Percentiles rank a stretch among this genome's conserved stretches.
phyloP scores from a whole-genome alignment of 345 rosid species.

The Balakata baccata region DNA sequence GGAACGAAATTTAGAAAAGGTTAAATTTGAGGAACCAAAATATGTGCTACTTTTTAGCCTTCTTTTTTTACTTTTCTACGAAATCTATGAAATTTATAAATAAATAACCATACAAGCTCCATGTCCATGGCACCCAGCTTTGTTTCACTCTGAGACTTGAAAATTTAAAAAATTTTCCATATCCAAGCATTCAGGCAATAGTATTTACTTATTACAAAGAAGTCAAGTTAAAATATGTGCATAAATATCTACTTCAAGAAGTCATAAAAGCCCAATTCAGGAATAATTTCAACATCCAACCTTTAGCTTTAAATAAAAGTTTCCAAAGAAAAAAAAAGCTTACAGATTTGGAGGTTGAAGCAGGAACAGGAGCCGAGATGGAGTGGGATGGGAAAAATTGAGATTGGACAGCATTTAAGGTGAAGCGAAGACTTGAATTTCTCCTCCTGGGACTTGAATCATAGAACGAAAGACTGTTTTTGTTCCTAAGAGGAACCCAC shows the following conservation, averaged over 20 bases:
- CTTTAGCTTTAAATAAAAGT: not conserved
- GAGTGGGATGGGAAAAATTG: conserved; percentile 38
- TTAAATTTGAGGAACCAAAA: no score
- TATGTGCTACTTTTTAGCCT: no score
- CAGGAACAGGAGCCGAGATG: conserved; percentile 14
- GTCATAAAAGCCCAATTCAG: not conserved
- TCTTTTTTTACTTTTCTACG: no score
- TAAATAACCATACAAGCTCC: not conserved
- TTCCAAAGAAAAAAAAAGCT: not conserved
- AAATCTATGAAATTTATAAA: not conserved
- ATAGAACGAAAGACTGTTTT: conserved; percentile 34
- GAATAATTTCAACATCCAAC: not conserved
- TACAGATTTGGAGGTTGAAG: conserved; percentile 50
- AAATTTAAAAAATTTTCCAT: not conserved
- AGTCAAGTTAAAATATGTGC: no score
- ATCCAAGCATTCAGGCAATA: not conserved
- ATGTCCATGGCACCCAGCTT: not conserved
- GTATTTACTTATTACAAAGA: not conserved
- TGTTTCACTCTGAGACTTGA: not conserved
- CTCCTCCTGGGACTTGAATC: conserved; percentile 28
- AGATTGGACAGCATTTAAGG: conserved; percentile 43
- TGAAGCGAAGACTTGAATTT: conserved; percentile 31
- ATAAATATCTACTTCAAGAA: not conserved
- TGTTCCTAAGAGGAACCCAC: conserved; percentile 14
- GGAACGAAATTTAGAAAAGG: no score